phyloP scores from a whole-genome alignment of 768 basidiomycete species.

The Kwoniella sp. region DNA sequence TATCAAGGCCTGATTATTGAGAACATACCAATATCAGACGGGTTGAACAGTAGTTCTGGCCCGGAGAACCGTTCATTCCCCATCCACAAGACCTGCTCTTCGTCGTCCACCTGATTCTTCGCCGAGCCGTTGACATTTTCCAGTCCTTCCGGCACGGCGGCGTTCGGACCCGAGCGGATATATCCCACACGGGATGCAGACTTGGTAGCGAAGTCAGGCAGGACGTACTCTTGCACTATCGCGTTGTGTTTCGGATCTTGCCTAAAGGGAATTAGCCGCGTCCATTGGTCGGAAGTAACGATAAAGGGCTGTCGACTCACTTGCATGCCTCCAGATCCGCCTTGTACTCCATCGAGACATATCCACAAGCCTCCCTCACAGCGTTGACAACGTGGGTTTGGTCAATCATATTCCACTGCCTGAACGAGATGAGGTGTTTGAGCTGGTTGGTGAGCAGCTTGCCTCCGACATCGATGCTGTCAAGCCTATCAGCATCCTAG shows the following conservation, averaged over 20 bases:
- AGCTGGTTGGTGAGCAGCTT: slow-evolving; percentile 93
- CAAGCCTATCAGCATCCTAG: slow-evolving; percentile 1
- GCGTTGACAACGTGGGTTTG: slow-evolving; percentile 90
- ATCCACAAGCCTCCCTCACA: slow-evolving; percentile 86
- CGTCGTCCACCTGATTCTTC: slow-evolving; percentile 48
- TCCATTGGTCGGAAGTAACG: neutral
- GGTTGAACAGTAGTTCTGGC: slow-evolving; percentile 87
- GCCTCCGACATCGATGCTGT: slow-evolving; percentile 88
- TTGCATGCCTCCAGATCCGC: slow-evolving; percentile 71
- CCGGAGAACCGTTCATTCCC: slow-evolving; percentile 86
- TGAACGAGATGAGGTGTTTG: slow-evolving; percentile 86
- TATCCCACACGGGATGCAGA: slow-evolving; percentile 53
- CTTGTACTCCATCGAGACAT: slow-evolving; percentile 66
- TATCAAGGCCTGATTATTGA: slow-evolving; percentile 22
- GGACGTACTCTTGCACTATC: slow-evolving; percentile 80
- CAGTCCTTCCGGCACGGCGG: slow-evolving; percentile 25
- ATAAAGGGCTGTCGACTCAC: slow-evolving; percentile 56
- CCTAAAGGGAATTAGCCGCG: slow-evolving; percentile 8
- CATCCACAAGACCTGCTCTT: slow-evolving; percentile 66
- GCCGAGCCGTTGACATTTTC: slow-evolving; percentile 40
- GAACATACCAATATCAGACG: slow-evolving; percentile 72
- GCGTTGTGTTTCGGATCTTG: slow-evolving; percentile 58
- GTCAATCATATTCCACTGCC: slow-evolving; percentile 99
- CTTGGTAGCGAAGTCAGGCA: slow-evolving; percentile 69
- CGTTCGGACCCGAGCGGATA: slow-evolving; percentile 52